Percentiles rank a stretch among this genome's conserved stretches.
Conservation (phyloP, 768 basidiomycete species). For the Mycena metata region DNA sequence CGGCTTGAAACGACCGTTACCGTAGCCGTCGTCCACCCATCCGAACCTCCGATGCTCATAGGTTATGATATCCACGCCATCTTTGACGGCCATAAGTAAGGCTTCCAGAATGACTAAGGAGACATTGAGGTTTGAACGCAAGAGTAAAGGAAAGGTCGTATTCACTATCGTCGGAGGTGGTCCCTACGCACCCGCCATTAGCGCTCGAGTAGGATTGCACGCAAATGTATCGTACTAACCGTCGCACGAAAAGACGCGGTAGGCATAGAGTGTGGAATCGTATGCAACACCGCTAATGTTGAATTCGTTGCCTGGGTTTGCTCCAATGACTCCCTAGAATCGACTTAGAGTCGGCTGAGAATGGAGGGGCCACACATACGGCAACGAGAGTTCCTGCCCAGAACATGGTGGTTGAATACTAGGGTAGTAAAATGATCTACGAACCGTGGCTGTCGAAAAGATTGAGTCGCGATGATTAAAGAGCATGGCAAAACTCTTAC, state of each 20-base stretch:
- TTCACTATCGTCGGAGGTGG: conserved; percentile 66
- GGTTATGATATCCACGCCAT: conserved; percentile 73
- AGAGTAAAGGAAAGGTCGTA: conserved; percentile 1
- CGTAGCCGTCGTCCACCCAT: conserved; percentile 74
- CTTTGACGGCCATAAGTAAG: conserved; percentile 62
- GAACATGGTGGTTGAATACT: conserved; percentile 32
- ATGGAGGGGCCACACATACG: conserved; percentile 43
- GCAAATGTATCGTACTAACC: conserved; percentile 58
- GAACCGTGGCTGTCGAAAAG: conserved; percentile 28
- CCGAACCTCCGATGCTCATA: conserved; percentile 73
- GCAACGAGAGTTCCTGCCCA: conserved; percentile 70
- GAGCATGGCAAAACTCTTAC: conserved; percentile 38
- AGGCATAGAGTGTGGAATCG: conserved; percentile 60
- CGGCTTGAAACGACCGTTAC: conserved; percentile 69
- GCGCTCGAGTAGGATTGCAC: conserved; percentile 61
- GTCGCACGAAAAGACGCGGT: too few species aligned
- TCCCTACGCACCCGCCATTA: conserved; percentile 61
- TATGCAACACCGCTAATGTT: conserved; percentile 81
- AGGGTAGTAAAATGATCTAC: neutral
- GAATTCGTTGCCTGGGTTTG: conserved; percentile 69
- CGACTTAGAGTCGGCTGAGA: conserved; percentile 38
- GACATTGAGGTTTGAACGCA: neutral
- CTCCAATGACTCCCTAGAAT: conserved; percentile 70
- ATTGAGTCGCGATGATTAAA: conserved; percentile 5
- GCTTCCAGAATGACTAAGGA: conserved; percentile 59